These are phyloP conservation scores for Entomortierella chlamydospora DNA, from an alignment of 192 early-diverging fungal genomes.

Conservation along the genomic window DNA sequence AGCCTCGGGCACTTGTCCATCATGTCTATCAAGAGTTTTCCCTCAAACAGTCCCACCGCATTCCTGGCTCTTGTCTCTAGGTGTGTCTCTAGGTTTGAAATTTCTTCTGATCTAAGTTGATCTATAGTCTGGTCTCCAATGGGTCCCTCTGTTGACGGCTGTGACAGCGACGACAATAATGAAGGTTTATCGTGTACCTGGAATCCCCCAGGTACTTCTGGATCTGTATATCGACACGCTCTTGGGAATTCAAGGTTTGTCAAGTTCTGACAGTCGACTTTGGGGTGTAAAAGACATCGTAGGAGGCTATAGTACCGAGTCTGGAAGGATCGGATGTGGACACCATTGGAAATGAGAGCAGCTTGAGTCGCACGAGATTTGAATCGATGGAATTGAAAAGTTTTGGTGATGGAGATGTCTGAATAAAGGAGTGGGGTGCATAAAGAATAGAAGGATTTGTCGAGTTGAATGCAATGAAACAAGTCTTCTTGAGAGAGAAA, in stretches of 20 bases:
- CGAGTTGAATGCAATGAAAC: constrained; percentile 14
- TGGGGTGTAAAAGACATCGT: not conserved
- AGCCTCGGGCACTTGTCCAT: constrained; percentile 24
- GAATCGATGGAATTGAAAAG: constrained; percentile 24
- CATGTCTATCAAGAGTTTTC: constrained; percentile 5
- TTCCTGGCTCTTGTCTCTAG: constrained; percentile 5
- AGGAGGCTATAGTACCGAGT: constrained; percentile 24
- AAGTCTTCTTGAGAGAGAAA: constrained; percentile 23
- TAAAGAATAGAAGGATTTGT: constrained; percentile 1
- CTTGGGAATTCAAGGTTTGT: constrained; percentile 15
- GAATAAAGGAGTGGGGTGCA: constrained; percentile 27
- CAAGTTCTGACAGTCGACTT: constrained; percentile 9
- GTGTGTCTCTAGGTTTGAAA: not conserved
- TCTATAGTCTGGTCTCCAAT: too few relatives aligned
- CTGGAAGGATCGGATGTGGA: constrained; percentile 13
- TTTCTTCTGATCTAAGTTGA: too few relatives aligned
- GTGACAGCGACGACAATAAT: not conserved
- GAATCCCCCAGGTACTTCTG: constrained; percentile 8
- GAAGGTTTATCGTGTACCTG: too few relatives aligned
- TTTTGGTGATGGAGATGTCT: constrained; percentile 15
- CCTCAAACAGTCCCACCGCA: constrained; percentile 17
- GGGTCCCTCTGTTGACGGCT: not conserved
- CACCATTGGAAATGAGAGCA: constrained; percentile 4
- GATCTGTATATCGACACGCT: constrained; percentile 14
- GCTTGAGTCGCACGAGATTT: not conserved